Evolutionary conservation across 129 eudicot genomes (phyloP), one percentile per base, ranked within the genome.

Genomic region (Chrysanthemum lavandulifolium): DNA sequence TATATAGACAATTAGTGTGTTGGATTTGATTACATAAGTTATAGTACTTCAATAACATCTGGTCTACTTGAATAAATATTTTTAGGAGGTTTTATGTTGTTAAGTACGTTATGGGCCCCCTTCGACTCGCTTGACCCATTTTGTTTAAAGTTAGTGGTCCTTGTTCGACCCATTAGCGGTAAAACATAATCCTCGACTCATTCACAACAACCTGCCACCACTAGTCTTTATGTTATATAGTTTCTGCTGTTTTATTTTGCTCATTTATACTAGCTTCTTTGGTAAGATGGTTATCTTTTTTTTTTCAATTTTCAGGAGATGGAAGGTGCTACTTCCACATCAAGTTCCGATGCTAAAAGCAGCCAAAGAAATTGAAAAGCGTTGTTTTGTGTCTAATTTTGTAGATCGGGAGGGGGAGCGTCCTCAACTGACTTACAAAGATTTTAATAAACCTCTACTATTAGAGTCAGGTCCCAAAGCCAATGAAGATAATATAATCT

Each of bases 351-450:
- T 65, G 76, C 80, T 75, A 13, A 82, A 78, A 81, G 89, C 78
- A 56, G 95, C 88, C 29, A 82, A 84, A 84, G 78, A 81, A 74
- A 67, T 86, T 36, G 79, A 80, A 74, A 85, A 76, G 77, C 82
- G 61, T 16, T 91, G 87, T 47, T 31, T 87, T 5, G 83, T 87
- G 65, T 85, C 98, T 16, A 93, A 93, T 66, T 93, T 93, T 77
- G 98, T 93, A 11, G 98, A 93, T 69, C 78, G 98, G 62, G 98
- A 93, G 76, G 60, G 81, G 0, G 91, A 84, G 68, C 80, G 97
- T 40, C 96, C 98, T 66, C 82, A 86, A 68, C 82, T 93, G 72
- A 88, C 96, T 23, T 86, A 87, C 50, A 73, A 73, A 14, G 97
- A 89, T 79, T 89, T 89, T 69, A 18, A 75, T 49, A 77, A 82